Conservation (phyloP, 805 yeast genomes). For the Wickerhamomyces hampshirensis region DNA sequence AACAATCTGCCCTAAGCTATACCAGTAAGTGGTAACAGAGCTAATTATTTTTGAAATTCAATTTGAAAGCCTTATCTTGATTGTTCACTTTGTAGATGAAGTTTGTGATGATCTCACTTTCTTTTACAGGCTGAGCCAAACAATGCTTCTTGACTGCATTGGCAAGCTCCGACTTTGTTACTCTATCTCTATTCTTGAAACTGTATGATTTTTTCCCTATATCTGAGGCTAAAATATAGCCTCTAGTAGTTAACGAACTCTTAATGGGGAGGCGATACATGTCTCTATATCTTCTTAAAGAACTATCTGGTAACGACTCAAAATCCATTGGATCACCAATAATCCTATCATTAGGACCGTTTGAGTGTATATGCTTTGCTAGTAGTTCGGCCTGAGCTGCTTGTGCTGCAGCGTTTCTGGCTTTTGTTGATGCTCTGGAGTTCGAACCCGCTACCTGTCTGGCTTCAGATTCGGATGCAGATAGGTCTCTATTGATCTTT, state of each 20-base stretch:
- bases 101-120: conserved; percentile 81
- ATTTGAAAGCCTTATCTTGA: conserved; percentile 44
- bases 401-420: conserved; percentile 54
- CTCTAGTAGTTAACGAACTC: conserved; percentile 60
- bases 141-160: conserved; percentile 66
- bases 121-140: conserved; percentile 53
- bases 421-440: conserved; percentile 48
- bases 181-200: conserved; percentile 36
- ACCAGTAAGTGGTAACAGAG: background rate
- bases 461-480: conserved; percentile 23
- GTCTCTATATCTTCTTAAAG: conserved; percentile 66
- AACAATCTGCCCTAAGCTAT: no score
- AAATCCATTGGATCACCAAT: conserved; percentile 64
- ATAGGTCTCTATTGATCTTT: conserved; percentile 20
- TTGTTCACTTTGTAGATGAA: conserved; percentile 82
- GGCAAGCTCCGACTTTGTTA: conserved; percentile 58
- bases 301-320: conserved; percentile 50
- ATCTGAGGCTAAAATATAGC: conserved; percentile 63
- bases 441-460: conserved; percentile 17
- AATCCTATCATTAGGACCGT: conserved; percentile 60
- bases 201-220: conserved; percentile 66
- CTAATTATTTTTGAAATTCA: conserved; percentile 27
- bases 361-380: conserved; percentile 65
- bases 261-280: conserved; percentile 53
- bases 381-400: conserved; percentile 68